These are phyloP conservation scores for Dorcoceras hygrometricum DNA, from an alignment of 257 asterid species.

Conservation along the genomic window DNA sequence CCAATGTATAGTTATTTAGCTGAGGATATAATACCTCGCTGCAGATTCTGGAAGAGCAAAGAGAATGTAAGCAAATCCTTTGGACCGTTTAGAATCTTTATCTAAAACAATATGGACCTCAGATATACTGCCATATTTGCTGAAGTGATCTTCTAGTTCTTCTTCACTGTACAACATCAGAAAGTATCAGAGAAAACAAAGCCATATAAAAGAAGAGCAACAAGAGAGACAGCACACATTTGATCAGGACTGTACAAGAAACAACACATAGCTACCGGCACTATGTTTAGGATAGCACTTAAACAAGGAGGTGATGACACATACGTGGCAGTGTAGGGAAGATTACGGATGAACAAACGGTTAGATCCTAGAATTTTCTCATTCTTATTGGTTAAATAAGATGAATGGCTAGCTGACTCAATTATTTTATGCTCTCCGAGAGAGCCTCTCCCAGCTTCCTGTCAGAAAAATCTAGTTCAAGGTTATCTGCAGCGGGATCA, in stretches of 20 bases:
- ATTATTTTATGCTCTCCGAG: constrained; percentile 31
- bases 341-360: constrained; percentile 80
- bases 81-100: constrained; percentile 83
- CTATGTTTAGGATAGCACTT: neutral
- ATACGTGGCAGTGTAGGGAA: constrained; percentile 85
- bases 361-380: constrained; percentile 54
- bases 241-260: neutral
- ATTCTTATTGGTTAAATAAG: constrained; percentile 37
- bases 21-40: constrained; percentile 53
- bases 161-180: constrained; percentile 59
- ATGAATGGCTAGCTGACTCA: constrained; percentile 35
- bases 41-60: constrained; percentile 86
- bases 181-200: constrained; percentile 12
- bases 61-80: constrained; percentile 76
- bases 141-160: constrained; percentile 68
- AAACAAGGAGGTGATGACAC: constrained; percentile 15
- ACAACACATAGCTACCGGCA: neutral
- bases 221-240: constrained; percentile 4
- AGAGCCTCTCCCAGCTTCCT: constrained; percentile 38
- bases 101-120: constrained; percentile 88
- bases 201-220: constrained; percentile 2
- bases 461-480: constrained; percentile 33
- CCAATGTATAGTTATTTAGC: constrained; percentile 9
- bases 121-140: constrained; percentile 61
- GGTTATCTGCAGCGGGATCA: constrained; percentile 28